These are phyloP conservation scores for Orbilia oligospora DNA, from an alignment of 2,329 filamentous ascomycete species.

Conservation along the genomic window DNA sequence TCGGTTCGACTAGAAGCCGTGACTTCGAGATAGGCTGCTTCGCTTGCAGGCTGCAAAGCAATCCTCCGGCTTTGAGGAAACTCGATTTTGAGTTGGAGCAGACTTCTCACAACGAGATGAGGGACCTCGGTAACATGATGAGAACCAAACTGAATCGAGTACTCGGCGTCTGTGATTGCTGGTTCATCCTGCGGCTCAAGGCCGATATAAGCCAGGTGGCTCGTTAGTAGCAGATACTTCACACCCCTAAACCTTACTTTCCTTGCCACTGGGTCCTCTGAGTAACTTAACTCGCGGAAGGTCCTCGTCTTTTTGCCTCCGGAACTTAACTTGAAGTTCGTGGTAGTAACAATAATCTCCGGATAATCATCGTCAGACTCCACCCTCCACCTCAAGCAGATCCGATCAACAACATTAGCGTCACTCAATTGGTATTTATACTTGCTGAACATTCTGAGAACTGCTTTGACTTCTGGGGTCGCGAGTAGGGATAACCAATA, in stretches of 20 bases:
- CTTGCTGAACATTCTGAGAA: not conserved
- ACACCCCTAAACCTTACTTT: too few species aligned
- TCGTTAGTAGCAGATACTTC: too few species aligned
- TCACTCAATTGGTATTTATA: not conserved
- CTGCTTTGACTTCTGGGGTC: not conserved
- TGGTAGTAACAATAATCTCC: not conserved
- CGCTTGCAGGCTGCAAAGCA: too few species aligned
- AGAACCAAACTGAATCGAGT: not conserved
- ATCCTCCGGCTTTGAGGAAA: too few species aligned
- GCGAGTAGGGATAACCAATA: not conserved
- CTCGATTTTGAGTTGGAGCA: not conserved
- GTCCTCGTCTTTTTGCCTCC: too few species aligned
- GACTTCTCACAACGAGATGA: too few species aligned
- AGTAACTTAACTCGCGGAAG: too few species aligned
- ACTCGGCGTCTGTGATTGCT: not conserved
- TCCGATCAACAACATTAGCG: not conserved
- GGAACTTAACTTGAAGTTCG: too few species aligned
- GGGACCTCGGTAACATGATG: too few species aligned
- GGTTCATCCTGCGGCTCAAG: not conserved
- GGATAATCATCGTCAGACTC: not conserved
- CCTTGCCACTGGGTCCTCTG: too few species aligned
- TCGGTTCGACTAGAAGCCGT: not conserved
- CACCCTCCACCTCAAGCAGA: conserved; percentile 2
- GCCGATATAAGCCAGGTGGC: too few species aligned
- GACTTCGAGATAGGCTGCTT: not conserved